These are phyloP conservation scores for Mycena polygramma DNA, from an alignment of 768 basidiomycete genomes.

Conservation along the genomic window DNA sequence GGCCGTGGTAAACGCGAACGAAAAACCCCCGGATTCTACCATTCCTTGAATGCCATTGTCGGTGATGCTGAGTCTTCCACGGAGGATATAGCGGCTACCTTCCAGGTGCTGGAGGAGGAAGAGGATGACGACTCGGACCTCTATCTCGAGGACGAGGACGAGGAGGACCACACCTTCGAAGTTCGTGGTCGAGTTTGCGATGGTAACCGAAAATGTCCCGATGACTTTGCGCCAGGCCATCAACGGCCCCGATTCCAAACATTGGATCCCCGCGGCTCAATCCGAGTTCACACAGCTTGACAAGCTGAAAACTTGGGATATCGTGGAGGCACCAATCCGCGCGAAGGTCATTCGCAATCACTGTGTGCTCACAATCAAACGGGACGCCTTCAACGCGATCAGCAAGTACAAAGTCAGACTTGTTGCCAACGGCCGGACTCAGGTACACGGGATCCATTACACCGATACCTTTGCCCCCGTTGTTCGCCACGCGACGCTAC, in stretches of 20 bases:
- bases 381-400: constrained; percentile 25
- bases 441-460: constrained; percentile 53
- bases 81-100: constrained; percentile 6
- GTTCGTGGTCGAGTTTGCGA: constrained; percentile 12
- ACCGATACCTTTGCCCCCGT: constrained; percentile 47
- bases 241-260: constrained; percentile 17
- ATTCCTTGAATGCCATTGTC: not conserved
- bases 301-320: constrained; percentile 20
- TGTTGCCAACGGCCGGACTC: too few relatives aligned
- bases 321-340: constrained; percentile 7
- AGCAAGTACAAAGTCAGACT: constrained; percentile 50
- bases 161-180: not conserved
- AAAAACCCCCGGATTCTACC: constrained; percentile 1
- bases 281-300: constrained; percentile 18
- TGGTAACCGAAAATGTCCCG: constrained; percentile 13
- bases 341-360: constrained; percentile 10
- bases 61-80: not conserved
- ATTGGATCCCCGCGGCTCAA: constrained; percentile 14
- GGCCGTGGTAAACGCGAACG: not conserved
- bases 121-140: not conserved
- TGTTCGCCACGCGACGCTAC: constrained; percentile 39
- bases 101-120: not conserved
- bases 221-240: constrained; percentile 12
- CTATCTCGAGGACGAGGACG: constrained; percentile 3
- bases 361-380: constrained; percentile 7